These are phyloP conservation scores for Adansonia rubrostipa DNA, from an alignment of 441 rosid genomes.

Conservation along the genomic window DNA sequence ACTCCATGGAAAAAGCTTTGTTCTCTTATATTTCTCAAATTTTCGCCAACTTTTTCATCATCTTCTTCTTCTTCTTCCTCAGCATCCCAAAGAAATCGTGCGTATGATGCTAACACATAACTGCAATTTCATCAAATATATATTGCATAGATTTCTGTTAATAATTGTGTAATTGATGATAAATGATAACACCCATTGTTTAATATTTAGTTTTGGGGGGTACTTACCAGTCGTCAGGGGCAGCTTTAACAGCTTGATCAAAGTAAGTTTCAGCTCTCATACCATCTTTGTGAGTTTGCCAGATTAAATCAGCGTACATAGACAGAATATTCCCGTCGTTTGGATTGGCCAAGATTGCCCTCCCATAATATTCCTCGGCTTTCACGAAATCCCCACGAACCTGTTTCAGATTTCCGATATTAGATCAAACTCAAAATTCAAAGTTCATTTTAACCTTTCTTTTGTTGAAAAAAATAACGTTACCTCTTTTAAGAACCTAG, in stretches of 20 bases:
- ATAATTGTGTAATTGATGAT: not conserved
- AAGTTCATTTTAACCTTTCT: not conserved
- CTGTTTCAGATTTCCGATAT: constrained; percentile 39
- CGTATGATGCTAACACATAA: constrained; percentile 81
- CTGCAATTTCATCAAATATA: constrained; percentile 47
- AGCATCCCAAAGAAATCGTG: constrained; percentile 85
- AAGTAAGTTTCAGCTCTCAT: constrained; percentile 74
- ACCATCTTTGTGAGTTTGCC: constrained; percentile 71
- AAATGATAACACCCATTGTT: not conserved
- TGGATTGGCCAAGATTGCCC: constrained; percentile 69
- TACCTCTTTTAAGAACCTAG: constrained; percentile 83
- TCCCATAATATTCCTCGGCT: constrained; percentile 82
- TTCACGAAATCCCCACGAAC: constrained; percentile 57
- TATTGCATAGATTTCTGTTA: not conserved
- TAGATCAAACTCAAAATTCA: constrained; percentile 16
- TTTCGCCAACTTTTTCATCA: constrained; percentile 29
- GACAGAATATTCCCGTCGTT: constrained; percentile 74
- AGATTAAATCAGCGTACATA: constrained; percentile 78
- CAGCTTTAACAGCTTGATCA: constrained; percentile 74
- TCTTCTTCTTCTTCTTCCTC: constrained; percentile 38
- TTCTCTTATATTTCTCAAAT: constrained; percentile 32
- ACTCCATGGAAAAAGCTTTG: constrained; percentile 41
- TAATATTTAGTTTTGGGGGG: not conserved
- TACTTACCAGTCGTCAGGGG: constrained; percentile 78
- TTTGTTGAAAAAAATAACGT: not conserved